Percentiles rank a stretch among this genome's conserved stretches.
phyloP scores from a whole-genome alignment of 2,329 filamentous ascomycete species.

The Aurifilum marmelostoma region DNA sequence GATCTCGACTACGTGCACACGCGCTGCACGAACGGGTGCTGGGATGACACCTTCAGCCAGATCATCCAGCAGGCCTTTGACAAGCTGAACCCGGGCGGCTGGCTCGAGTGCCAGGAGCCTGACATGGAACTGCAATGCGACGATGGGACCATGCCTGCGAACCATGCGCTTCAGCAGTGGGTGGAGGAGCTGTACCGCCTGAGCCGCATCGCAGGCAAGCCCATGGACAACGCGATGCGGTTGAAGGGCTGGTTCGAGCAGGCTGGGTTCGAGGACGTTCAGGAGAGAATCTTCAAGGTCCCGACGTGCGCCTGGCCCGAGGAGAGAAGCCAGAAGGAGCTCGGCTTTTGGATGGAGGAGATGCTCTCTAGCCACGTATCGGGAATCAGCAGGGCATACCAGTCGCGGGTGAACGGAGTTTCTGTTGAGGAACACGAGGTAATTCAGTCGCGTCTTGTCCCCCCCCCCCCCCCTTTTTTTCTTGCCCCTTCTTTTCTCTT shows the following conservation, averaged over 20 bases:
- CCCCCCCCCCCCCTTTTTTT: neutral
- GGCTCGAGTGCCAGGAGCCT: slow-evolving; percentile 58
- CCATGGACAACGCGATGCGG: slow-evolving; percentile 40
- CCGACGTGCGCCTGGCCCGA: slow-evolving; percentile 60
- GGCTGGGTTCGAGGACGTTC: slow-evolving; percentile 59
- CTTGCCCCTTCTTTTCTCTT: neutral
- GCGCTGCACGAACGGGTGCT: slow-evolving; percentile 53
- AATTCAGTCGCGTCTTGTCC: neutral
- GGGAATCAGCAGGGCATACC: slow-evolving; percentile 20
- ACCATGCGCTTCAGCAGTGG: slow-evolving; percentile 46
- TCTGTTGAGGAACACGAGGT: slow-evolving; percentile 29
- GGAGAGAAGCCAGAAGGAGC: slow-evolving; percentile 45
- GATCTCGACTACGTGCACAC: slow-evolving; percentile 62
- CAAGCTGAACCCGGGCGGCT: slow-evolving; percentile 55
- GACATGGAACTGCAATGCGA: slow-evolving; percentile 46
- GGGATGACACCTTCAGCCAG: slow-evolving; percentile 51
- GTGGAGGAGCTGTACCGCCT: slow-evolving; percentile 46
- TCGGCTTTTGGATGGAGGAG: slow-evolving; percentile 42
- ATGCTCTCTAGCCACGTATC: slow-evolving; percentile 17
- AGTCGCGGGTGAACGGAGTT: slow-evolving; percentile 20
- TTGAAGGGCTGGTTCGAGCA: slow-evolving; percentile 46
- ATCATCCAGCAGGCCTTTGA: slow-evolving; percentile 56
- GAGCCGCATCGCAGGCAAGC: slow-evolving; percentile 42
- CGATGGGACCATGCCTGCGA: slow-evolving; percentile 46
- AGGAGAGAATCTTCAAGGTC: slow-evolving; percentile 55